Conservation (phyloP, 805 yeast species). For the Schwanniomyces yamadae region DNA sequence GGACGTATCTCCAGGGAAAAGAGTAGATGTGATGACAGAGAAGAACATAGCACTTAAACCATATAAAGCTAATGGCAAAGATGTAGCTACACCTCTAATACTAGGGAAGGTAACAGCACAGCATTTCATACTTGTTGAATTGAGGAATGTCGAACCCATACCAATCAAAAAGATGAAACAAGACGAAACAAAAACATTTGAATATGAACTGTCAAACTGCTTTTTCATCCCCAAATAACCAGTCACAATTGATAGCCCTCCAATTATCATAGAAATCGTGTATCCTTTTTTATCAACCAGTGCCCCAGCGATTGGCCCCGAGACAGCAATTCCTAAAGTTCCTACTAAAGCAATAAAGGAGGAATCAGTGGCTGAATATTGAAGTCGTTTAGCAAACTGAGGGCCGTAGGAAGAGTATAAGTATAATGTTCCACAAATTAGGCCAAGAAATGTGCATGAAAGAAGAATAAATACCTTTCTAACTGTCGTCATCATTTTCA, state of each 20-base stretch:
- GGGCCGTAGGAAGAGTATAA: conserved; percentile 78
- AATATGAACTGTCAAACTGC: conserved; percentile 45
- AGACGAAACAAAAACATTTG: conserved; percentile 43
- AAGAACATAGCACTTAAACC: conserved; percentile 73
- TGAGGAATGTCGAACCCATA: conserved; percentile 64
- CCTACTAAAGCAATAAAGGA: conserved; percentile 68
- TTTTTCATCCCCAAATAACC: conserved; percentile 59
- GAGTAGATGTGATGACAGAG: conserved; percentile 52
- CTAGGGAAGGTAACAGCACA: conserved; percentile 70
- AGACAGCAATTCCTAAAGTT: conserved; percentile 57
- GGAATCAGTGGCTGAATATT: conserved; percentile 60
- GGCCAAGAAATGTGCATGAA: conserved; percentile 42
- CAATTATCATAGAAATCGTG: conserved; percentile 48
- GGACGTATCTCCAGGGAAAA: conserved; percentile 59
- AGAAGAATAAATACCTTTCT: conserved; percentile 24
- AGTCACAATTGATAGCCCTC: conserved; percentile 45
- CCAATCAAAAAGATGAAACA: conserved; percentile 58
- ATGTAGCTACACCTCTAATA: conserved; percentile 70
- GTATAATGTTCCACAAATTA: conserved; percentile 73
- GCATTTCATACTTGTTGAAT: conserved; percentile 66
- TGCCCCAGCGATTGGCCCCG: conserved; percentile 69
- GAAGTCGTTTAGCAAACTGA: conserved; percentile 59
- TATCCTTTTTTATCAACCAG: conserved; percentile 66
- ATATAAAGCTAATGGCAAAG: conserved; percentile 70
- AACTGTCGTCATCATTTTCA: conserved; percentile 16